Percentiles rank a stretch among this genome's conserved stretches.
Conservation (phyloP, 441 rosid species). For the Populus hybrid region DNA sequence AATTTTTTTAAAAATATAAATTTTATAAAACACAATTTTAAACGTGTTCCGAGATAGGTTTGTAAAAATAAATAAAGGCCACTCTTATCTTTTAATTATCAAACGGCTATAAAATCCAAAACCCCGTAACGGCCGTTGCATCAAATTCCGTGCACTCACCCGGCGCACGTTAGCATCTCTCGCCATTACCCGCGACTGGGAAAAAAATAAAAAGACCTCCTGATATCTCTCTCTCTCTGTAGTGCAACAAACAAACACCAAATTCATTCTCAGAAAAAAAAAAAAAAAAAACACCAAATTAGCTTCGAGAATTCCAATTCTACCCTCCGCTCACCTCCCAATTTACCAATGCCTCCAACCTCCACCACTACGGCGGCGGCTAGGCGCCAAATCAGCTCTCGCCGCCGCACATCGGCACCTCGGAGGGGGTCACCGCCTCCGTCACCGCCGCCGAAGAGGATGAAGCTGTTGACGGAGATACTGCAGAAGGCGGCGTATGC, state of each 20-base stretch:
- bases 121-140: slow-evolving; percentile 4
- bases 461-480: slow-evolving; percentile 49
- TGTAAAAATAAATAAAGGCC: too few relatives aligned
- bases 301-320: slow-evolving; percentile 1
- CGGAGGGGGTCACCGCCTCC: slow-evolving; percentile 33
- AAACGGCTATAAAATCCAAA: slow-evolving; percentile 3
- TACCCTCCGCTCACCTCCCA: slow-evolving; percentile 11
- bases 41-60: too few relatives aligned
- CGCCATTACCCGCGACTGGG: slow-evolving; percentile 32
- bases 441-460: slow-evolving; percentile 54
- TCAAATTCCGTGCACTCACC: slow-evolving; percentile 39
- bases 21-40: too few relatives aligned
- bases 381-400: slow-evolving; percentile 31
- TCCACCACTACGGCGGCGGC: slow-evolving; percentile 29
- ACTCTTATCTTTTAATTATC: background rate
- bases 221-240: background rate
- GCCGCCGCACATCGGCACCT: slow-evolving; percentile 48
- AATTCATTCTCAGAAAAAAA: background rate
- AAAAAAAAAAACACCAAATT: background rate
- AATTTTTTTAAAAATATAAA: background rate
- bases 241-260: slow-evolving; percentile 11
- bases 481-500: slow-evolving; percentile 41
- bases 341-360: slow-evolving; percentile 32
- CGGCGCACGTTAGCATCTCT: slow-evolving; percentile 42
- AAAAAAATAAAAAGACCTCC: background rate